Base-by-base conservation (phyloP, 2,329 filamentous ascomycete genomes). In the Clarireedia paspali region DNA sequence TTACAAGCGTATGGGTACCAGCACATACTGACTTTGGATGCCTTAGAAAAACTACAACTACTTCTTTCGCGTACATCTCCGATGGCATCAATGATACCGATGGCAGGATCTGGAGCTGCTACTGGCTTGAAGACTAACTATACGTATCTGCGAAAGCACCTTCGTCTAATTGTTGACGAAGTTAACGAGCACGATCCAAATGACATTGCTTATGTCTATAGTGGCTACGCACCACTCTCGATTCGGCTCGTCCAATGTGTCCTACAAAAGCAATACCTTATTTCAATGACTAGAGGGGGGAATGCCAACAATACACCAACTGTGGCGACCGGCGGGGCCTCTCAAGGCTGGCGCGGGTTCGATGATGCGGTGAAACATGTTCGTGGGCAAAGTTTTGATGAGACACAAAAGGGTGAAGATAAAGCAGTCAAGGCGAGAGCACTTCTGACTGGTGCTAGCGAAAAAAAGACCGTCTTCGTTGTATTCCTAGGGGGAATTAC, bases 401-500 rank as follows among this genome's bases (percentile, higher is more conserved):
- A 96, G 66, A 78, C 88, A 44, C 94, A 99, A 68, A 92, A 89
- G 66, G 91, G 91, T 2, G 89, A 95, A 66, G 91, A 96, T 67
- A 95, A 94, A 70, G 91, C 91, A 1, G 84, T 92, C 34, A 91
- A 92, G 66, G 92, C 92, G 15, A 80, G 91, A 56, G 86, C 89
- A 58, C 81, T 95, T 26, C 75, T 99, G 40, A 89, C 89, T 47
- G 89, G 91, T 0, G 83, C 77, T 49, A 81, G 81, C 15, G 82
- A 82, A 50, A 85, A 84, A 70, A 95, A 96, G 75, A 92, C 88
- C 0, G 87, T 95, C 0, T 89, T 96, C 67, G 85, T 99, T n/a
- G 95, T 97, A 64, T 97, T 97, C 72, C 75, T 99, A 17, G 94
- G 94, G n/a, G 95, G 94, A 2, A 88, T 99, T 55, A 96, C 91